Evolutionary conservation across 108 stramenopile genomes (phyloP), one percentile per base, ranked within the genome.

Genomic region (Cylindrotheca closterium): DNA sequence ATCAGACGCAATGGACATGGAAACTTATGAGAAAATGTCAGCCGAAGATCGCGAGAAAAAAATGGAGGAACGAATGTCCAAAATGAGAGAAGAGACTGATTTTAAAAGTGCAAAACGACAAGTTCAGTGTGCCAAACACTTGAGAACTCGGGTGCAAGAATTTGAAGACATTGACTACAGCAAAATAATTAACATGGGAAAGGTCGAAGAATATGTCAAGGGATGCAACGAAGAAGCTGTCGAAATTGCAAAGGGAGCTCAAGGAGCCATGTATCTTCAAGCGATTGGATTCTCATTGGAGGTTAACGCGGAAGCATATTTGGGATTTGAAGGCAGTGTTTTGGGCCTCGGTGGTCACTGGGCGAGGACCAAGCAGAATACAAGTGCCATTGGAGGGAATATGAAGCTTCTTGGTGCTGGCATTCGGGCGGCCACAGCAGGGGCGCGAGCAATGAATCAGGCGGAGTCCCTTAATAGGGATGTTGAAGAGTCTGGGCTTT

Each of bases 261-360:
- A 89, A 58, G 91, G 91, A 4, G 76, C 78, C 47, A 65, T 73
- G 21, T 93, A 88, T 70, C 65, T 86, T 23, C 77, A 75, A n/a
- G 84, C 83, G 4, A 89, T 93, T 69, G 91, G 91, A 30, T 89
- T 83, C 54, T 65, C 82, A 12, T 71, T 93, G 18, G 73, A 84
- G 63, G 73, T 89, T 10, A 84, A 87, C 58, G 84, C 80, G 1
- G 86, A 93, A 49, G 85, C 84, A 70, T 93, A 77, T 58, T 32
- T 93, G 29, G 91, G 91, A 19, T 84, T 86, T 48, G 74, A 87
- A 74, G 74, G 68, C n/a, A 63, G 74, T 25, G 79, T 88, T 23
- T 49, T 92, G 50, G 88, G 91, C 29, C 29, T 89, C 48, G 83
- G 85, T 15, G 88, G 90, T 19, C 85, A 88, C 60, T 81, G 75